phyloP scores from a whole-genome alignment of 805 yeast species.

The Lipomyces yamanashiensis region DNA sequence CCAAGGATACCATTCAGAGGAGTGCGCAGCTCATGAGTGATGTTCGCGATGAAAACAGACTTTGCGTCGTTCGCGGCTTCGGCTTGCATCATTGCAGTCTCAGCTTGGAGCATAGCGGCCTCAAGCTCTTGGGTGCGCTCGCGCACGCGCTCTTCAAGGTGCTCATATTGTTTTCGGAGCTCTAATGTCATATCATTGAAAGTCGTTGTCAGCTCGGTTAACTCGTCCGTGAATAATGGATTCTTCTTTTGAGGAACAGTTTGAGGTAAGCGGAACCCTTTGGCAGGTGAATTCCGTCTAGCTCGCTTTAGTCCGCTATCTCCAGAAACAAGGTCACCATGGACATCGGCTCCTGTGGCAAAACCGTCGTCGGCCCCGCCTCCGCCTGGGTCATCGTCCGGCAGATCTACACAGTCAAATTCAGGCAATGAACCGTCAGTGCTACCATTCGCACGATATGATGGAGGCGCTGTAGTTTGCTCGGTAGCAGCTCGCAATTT shows the following conservation, averaged over 20 bases:
- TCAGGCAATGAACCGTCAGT: background rate
- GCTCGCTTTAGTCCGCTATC: background rate
- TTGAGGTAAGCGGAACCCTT: constrained; percentile 28
- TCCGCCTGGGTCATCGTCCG: background rate
- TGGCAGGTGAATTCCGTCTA: background rate
- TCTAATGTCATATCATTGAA: constrained; percentile 92
- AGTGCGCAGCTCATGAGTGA: constrained; percentile 91
- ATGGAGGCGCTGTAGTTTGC: constrained; percentile 48
- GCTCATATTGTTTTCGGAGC: constrained; percentile 78
- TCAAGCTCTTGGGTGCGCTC: constrained; percentile 87
- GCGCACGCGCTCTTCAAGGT: constrained; percentile 84
- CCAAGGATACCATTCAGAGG: constrained; percentile 96
- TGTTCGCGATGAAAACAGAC: constrained; percentile 89
- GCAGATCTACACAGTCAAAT: background rate
- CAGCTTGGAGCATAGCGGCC: constrained; percentile 45
- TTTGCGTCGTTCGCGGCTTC: constrained; percentile 92
- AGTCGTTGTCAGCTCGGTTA: constrained; percentile 84
- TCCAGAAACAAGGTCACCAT: background rate
- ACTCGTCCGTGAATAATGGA: constrained; percentile 65
- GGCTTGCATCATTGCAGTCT: constrained; percentile 54
- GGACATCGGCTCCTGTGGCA: background rate
- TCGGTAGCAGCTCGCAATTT: constrained; percentile 83
- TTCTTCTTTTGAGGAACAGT: constrained; percentile 40
- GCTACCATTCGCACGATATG: constrained; percentile 4
- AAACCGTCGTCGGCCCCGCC: constrained; percentile 5